Percentiles rank a stretch among this genome's conserved stretches.
phyloP scores from a whole-genome alignment of 768 basidiomycete species.

The Punctularia strigosozonata region DNA sequence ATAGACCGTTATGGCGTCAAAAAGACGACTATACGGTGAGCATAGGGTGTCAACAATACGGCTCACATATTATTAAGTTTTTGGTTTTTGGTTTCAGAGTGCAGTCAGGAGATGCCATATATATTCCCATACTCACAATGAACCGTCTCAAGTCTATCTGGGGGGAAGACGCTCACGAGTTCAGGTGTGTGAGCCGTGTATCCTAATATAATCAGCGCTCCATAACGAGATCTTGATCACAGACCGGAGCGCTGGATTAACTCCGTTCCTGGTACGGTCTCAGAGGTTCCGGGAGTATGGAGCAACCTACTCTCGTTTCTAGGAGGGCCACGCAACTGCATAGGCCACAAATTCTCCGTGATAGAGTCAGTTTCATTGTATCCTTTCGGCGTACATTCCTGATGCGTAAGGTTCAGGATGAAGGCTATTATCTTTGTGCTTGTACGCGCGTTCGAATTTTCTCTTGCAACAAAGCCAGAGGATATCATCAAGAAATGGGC shows the following conservation, averaged over 20 bases:
- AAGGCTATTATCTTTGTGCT: slow-evolving; percentile 14
- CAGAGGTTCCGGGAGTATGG: slow-evolving; percentile 6
- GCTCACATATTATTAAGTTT: slow-evolving; percentile 6
- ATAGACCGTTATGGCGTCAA: no score
- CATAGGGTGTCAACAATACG: neutral
- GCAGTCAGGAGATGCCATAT: slow-evolving; percentile 5
- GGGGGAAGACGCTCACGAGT: slow-evolving; percentile 13
- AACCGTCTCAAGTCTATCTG: slow-evolving; percentile 8
- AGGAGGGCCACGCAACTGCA: slow-evolving; percentile 9
- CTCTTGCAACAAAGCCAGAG: slow-evolving; percentile 4
- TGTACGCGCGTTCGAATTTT: slow-evolving; percentile 14
- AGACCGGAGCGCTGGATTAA: slow-evolving; percentile 12
- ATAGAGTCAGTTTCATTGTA: slow-evolving; percentile 6
- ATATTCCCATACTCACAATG: slow-evolving; percentile 6
- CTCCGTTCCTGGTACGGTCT: slow-evolving; percentile 4
- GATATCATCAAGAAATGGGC: slow-evolving; percentile 4
- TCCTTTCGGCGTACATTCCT: no score
- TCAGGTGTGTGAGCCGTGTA: slow-evolving; percentile 10
- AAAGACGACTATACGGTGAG: slow-evolving; percentile 3
- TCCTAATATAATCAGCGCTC: neutral
- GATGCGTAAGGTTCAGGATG: slow-evolving; percentile 5
- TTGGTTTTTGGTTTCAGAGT: slow-evolving; percentile 17
- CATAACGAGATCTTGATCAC: neutral
- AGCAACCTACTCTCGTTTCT: slow-evolving; percentile 8
- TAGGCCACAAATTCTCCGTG: slow-evolving; percentile 10